Evolutionary conservation across 2,329 filamentous ascomycete species (phyloP).

Genomic region (Fusarium metavorans): DNA sequence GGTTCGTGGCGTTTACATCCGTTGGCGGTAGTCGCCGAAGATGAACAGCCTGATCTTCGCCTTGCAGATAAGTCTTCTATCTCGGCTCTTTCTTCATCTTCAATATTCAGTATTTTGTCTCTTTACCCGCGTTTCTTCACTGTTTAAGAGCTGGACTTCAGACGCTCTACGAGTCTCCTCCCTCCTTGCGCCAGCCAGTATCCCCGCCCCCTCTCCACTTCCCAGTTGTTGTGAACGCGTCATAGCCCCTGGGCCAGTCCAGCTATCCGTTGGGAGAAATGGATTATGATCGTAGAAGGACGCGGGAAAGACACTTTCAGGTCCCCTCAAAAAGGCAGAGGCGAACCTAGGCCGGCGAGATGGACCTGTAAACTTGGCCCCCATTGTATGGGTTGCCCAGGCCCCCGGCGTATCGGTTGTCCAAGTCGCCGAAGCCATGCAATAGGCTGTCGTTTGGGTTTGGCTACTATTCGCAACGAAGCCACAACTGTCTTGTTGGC

Average conservation of each 20-base stretch:
- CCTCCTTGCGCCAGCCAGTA: neutral
- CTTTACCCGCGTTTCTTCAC: neutral
- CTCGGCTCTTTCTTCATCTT: neutral
- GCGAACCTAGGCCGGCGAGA: neutral
- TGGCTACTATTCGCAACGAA: neutral
- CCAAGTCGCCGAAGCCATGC: neutral
- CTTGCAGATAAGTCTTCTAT: neutral
- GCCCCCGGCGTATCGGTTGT: neutral
- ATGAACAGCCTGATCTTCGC: neutral
- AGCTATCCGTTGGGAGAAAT: neutral
- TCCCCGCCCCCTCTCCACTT: neutral
- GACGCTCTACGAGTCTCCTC: neutral
- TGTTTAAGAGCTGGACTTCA: neutral
- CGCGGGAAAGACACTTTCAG: neutral
- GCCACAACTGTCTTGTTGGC: neutral
- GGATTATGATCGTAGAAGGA: neutral
- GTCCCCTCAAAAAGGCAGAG: neutral
- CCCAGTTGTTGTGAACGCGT: neutral
- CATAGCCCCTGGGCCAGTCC: neutral
- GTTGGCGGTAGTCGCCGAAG: neutral
- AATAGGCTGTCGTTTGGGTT: neutral
- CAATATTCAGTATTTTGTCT: neutral
- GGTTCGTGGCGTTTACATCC: constrained; percentile 4
- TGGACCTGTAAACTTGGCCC: neutral
- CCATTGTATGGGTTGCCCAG: no score